Evolutionary conservation across 1,139 yeast species (phyloP).

Genomic region (Saccharomyces uvarum): DNA sequence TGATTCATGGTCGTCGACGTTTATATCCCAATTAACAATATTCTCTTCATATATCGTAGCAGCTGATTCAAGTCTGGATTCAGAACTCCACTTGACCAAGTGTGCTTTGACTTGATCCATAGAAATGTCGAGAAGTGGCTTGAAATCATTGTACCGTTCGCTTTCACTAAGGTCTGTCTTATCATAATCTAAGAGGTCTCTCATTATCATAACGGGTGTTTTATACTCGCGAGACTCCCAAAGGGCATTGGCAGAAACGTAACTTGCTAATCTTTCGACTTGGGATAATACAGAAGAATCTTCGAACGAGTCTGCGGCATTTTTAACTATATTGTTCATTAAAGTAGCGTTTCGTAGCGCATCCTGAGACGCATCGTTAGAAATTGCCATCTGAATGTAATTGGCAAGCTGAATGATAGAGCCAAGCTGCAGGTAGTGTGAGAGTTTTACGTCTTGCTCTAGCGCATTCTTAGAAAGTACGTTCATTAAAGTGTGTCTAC

Average conservation of each 20-base stretch:
- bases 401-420: conserved; percentile 11
- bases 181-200: conserved; percentile 9
- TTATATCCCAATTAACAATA: conserved; percentile 40
- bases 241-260: conserved; percentile 15
- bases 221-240: conserved; percentile 21
- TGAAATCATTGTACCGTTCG: conserved; percentile 6
- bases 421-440: not conserved
- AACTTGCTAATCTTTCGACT: conserved; percentile 7
- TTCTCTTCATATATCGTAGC: conserved; percentile 48
- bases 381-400: conserved; percentile 13
- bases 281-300: not conserved
- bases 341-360: conserved; percentile 18
- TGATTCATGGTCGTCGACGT: conserved; percentile 17
- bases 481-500: conserved; percentile 14
- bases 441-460: not conserved
- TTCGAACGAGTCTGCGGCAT: not conserved
- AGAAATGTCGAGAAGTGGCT: conserved; percentile 29
- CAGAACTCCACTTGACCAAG: conserved; percentile 66
- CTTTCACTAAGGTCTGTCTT: conserved; percentile 4
- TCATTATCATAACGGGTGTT: conserved; percentile 18
- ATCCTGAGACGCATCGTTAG: conserved; percentile 17
- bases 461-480: conserved; percentile 4
- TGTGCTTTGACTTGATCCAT: conserved; percentile 38
- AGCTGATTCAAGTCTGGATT: conserved; percentile 62
- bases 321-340: conserved; percentile 9